These are phyloP conservation scores for cucumber (Cucumis sativus) DNA, from an alignment of 306 rosid species.

Conservation along the genomic window DNA sequence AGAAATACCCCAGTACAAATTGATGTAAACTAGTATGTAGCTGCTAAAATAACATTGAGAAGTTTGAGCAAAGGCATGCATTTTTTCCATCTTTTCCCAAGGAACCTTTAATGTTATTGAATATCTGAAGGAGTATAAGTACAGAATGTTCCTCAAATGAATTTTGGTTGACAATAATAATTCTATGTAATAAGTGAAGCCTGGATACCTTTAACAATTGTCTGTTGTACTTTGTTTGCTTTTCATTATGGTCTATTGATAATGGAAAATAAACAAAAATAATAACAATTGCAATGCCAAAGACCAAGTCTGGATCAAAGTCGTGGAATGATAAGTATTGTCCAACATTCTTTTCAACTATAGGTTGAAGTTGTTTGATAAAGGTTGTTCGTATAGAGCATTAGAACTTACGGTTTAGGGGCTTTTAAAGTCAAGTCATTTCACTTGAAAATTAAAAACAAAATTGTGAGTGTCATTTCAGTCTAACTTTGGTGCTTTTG, in stretches of 20 bases:
- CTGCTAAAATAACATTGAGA: neutral
- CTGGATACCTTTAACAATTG: neutral
- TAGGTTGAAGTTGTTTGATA: too few relatives aligned
- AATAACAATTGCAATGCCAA: too few relatives aligned
- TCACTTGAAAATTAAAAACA: too few relatives aligned
- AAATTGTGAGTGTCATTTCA: too few relatives aligned
- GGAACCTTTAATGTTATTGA: neutral
- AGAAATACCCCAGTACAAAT: neutral
- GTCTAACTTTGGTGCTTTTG: too few relatives aligned
- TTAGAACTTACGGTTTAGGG: too few relatives aligned
- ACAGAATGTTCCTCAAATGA: neutral
- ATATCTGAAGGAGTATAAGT: neutral
- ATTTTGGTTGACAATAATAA: neutral
- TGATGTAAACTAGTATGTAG: neutral
- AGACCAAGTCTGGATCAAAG: too few relatives aligned
- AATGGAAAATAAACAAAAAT: too few relatives aligned
- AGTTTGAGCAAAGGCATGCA: neutral
- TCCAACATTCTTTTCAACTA: too few relatives aligned
- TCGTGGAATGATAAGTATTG: too few relatives aligned
- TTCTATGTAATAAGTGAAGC: neutral
- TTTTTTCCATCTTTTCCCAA: neutral
- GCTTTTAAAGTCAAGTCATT: too few relatives aligned
- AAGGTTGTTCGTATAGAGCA: too few relatives aligned
- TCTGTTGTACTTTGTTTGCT: neutral
- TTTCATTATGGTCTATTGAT: neutral